Base-by-base conservation (phyloP, 106 monocot genomes). In the Dendrobium catenatum region DNA sequence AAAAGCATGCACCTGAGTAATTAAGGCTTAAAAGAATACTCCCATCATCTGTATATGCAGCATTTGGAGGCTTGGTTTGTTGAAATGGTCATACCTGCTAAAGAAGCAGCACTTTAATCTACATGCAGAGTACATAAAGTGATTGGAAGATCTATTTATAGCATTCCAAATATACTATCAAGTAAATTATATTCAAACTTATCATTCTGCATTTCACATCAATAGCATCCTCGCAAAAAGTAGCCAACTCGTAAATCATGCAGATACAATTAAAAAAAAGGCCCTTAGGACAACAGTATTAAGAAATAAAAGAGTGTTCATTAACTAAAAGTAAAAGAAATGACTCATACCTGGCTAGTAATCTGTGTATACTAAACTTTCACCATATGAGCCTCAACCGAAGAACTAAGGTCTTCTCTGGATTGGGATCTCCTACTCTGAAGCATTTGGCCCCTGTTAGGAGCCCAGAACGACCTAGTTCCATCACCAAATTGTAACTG, bases 381-480 rank as follows among this genome's bases (percentile, higher is more conserved):
- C 51, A 47, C 43, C 70, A 88, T 24, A 80, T 94, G 97, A 72
- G 84, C 73, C 22, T 98, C 97, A 8, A 80, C 86, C 41, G 94
- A 93, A 77, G 91, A 85, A 68, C 2, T 89, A 70, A 98, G 92
- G 77, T 94, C 97, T 85, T 98, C 97, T 84, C 97, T 87, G 13
- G 97, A 98, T 82, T 91, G 92, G 48, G 97, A 94, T 80, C 97
- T 91, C 15, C 97, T 79, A 78, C 98, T 98, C 80, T 89, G 89
- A 55, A 98, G 91, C 26, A 86, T 91, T 64, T 94, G 93, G 74
- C 95, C 88, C 55, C 94, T 73, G 59, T 80, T 78, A 16, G 94
- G 88, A 54, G 84, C 72, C 89, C 86, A 85, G 81, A 91, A 87
- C n/a, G 86, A 86, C 33, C 88, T 88, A 43, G 73, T 77, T 20